phyloP scores from a whole-genome alignment of 2,329 filamentous ascomycete species.

The Trichoderma atrobrunneum region DNA sequence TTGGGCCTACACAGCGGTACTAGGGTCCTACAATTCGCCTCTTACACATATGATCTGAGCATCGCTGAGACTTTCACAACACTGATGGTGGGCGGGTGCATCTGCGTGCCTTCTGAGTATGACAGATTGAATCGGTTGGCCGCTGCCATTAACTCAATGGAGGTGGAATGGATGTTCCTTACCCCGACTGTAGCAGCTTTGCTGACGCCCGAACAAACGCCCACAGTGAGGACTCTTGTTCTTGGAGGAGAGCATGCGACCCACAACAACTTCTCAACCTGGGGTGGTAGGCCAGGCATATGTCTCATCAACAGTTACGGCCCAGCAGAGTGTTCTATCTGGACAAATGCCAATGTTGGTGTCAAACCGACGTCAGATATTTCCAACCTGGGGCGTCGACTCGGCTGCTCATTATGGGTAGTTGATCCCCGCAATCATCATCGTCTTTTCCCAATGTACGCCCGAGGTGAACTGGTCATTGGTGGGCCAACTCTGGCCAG shows the following conservation, averaged over 20 bases:
- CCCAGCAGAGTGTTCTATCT: neutral
- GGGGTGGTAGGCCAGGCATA: neutral
- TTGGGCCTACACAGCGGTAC: neutral
- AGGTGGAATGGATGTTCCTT: neutral
- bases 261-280: neutral
- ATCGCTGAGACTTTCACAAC: neutral
- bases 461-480: neutral
- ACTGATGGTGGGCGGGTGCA: neutral
- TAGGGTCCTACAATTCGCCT: neutral
- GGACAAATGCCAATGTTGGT: neutral
- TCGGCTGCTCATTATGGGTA: neutral
- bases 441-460: neutral
- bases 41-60: neutral
- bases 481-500: neutral
- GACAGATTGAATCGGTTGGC: neutral
- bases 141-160: neutral
- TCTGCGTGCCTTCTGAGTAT: neutral
- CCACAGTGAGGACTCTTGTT: neutral
- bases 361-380: neutral
- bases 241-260: neutral
- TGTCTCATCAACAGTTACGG: neutral
- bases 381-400: neutral
- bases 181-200: neutral
- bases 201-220: neutral
- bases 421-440: neutral